phyloP scores from a whole-genome alignment of 1,139 yeast genomes.

The Diutina siamensis region DNA sequence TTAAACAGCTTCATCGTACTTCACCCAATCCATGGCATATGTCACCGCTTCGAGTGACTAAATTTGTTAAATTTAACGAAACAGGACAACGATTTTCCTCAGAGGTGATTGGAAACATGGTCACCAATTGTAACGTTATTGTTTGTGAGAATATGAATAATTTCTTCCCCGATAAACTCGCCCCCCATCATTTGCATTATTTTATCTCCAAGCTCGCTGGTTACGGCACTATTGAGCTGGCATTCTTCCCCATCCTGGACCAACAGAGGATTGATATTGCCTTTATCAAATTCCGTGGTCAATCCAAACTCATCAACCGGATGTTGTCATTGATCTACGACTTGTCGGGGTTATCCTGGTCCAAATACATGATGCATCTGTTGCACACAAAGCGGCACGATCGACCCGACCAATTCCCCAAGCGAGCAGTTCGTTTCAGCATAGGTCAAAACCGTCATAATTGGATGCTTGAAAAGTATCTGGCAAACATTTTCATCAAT shows the following conservation, averaged over 20 bases:
- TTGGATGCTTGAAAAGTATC: conserved; percentile 10
- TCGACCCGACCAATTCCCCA: conserved; percentile 17
- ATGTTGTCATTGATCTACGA: conserved; percentile 22
- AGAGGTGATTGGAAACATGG: background rate
- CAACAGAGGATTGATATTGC: conserved; percentile 18
- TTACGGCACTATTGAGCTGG: conserved; percentile 31
- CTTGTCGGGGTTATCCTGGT: conserved; percentile 9
- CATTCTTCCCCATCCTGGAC: conserved; percentile 28
- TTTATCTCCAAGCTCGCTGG: conserved; percentile 22
- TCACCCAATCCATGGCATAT: too few relatives aligned
- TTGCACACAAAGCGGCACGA: too few relatives aligned
- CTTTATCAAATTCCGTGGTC: conserved; percentile 17
- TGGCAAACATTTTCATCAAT: conserved; percentile 6
- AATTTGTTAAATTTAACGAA: background rate
- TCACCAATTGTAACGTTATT: conserved; percentile 11
- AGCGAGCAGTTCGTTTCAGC: too few relatives aligned
- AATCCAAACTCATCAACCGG: conserved; percentile 6
- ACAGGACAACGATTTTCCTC: background rate
- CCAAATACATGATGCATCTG: background rate
- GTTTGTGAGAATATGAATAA: conserved; percentile 32
- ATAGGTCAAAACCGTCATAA: conserved; percentile 33
- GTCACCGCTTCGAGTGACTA: too few relatives aligned
- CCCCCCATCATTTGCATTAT: conserved; percentile 13
- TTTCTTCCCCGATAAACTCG: conserved; percentile 16
- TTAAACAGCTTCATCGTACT: too few relatives aligned